Base-by-base conservation (phyloP, 768 basidiomycete species). In the Lenzites betulinus region DNA sequence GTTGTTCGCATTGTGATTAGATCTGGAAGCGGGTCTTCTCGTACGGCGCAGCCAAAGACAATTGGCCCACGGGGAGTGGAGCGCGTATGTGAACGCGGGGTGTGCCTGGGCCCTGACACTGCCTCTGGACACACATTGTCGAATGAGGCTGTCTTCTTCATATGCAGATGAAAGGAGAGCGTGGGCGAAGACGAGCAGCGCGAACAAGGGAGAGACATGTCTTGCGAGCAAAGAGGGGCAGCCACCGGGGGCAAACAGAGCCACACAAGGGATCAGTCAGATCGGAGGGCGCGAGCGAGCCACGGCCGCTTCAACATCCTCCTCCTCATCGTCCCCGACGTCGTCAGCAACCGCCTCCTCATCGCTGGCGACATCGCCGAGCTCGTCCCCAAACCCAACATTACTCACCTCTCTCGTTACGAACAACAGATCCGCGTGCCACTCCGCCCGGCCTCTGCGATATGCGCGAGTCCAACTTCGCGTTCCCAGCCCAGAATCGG, bases 381-480 rank as follows among this genome's bases (percentile, higher is more conserved):
- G 56, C 30, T 56, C 60, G 54, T 63, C 63, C 20, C 16, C 23
- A 47, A 42, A 15, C 36, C 55, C 30, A 51, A 44, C 47, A 23
- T 26, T 33, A 5, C 55, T 20, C 23, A 22, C 33, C 26, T 28
- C 28, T 38, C 38, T 23, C 52, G n/a, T 54, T 30, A 49, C 28
- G 22, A 36, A 35, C 39, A 39, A 54, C 55, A 23, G 44, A 38
- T 26, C 25, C 39, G 51, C 35, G 46, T 30, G 54, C 54, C 46
- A 48, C 54, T 48, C 51, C 54, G 30, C 26, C 59, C 48, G 23
- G 49, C 57, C 48, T 47, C 60, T 38, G 28, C 11, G 23, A n/a
- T 42, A 97, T 97, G 95, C 86, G 95, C 65, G 95, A 97, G 74
- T 90, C 91, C 68, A 97, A 95, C 81, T 95, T 94, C 77, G 89